These are phyloP conservation scores for Talaromyces verruculosus DNA, from an alignment of 2,329 filamentous ascomycete species.

Conservation along the genomic window DNA sequence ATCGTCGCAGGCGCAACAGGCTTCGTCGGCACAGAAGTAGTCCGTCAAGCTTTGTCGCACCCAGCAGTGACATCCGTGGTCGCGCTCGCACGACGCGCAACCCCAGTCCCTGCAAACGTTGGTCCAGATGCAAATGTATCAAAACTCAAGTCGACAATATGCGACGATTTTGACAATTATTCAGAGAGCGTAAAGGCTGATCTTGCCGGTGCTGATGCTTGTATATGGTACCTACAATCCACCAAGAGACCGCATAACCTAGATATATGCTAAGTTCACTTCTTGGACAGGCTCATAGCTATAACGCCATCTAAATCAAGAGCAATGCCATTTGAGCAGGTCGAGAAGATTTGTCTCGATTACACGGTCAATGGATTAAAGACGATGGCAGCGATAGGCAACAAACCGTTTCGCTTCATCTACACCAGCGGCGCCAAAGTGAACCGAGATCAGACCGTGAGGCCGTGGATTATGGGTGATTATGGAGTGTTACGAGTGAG, in stretches of 20 bases:
- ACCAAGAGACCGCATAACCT: background rate
- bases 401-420: conserved; percentile 48
- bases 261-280: background rate
- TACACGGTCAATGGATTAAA: conserved; percentile 39
- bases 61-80: conserved; percentile 33
- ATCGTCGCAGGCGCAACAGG: conserved; percentile 38
- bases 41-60: conserved; percentile 35
- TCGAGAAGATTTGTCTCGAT: conserved; percentile 45
- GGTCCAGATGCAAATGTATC: conserved; percentile 21
- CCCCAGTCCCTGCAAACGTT: conserved; percentile 20
- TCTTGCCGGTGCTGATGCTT: conserved; percentile 35
- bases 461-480: conserved; percentile 34
- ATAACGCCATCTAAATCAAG: conserved; percentile 42
- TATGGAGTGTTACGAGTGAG: conserved; percentile 53
- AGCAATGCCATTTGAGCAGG: conserved; percentile 36
- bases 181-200: conserved; percentile 33
- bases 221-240: conserved; percentile 33
- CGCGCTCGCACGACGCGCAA: conserved; percentile 29
- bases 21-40: conserved; percentile 38
- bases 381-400: conserved; percentile 32
- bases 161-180: conserved; percentile 37
- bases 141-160: conserved; percentile 37
- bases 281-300: conserved; percentile 14
- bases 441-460: conserved; percentile 50
- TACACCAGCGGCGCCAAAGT: conserved; percentile 51